A percentile compares a stretch with the other conserved stretches of the same genome.
phyloP scores from a whole-genome alignment of 129 eudicot genomes.

The Solidago caesia region DNA sequence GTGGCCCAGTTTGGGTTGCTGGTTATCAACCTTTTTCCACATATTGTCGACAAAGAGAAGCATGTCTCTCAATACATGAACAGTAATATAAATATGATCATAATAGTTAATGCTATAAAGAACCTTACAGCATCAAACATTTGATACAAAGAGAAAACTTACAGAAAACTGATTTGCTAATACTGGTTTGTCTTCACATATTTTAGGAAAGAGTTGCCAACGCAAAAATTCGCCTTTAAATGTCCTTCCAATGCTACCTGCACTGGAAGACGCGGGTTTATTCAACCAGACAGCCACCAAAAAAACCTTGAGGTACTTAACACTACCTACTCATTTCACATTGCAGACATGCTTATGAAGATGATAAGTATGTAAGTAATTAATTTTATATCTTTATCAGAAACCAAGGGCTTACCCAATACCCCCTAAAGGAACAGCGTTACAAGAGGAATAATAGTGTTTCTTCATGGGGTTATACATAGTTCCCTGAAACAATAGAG shows the following conservation, averaged over 20 bases:
- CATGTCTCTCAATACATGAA: neutral
- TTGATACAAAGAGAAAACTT: conserved; percentile 35
- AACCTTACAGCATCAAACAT: neutral
- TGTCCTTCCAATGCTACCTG: conserved; percentile 98
- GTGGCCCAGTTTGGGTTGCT: neutral
- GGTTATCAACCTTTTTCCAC: too few species aligned
- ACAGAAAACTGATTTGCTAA: conserved; percentile 95
- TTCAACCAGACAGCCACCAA: conserved; percentile 23
- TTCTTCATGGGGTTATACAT: conserved; percentile 63
- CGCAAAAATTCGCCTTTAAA: conserved; percentile 93
- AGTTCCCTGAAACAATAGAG: conserved; percentile 52
- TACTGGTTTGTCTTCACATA: conserved; percentile 91
- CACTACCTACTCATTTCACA: neutral
- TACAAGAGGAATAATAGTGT: conserved; percentile 60
- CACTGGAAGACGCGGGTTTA: conserved; percentile 46
- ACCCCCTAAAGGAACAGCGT: conserved; percentile 93
- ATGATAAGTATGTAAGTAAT: neutral
- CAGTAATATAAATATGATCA: too few species aligned
- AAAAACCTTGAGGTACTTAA: neutral
- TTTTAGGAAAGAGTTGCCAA: conserved; percentile 84
- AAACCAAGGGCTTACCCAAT: conserved; percentile 58
- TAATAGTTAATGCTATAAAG: too few species aligned
- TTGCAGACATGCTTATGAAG: conserved; percentile 3
- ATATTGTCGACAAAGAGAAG: neutral
- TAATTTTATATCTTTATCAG: too few species aligned